Percentiles rank a stretch among this genome's conserved stretches.
Evolutionary conservation across 441 rosid species (phyloP).

Genomic region (Erysimum cheiri): DNA sequence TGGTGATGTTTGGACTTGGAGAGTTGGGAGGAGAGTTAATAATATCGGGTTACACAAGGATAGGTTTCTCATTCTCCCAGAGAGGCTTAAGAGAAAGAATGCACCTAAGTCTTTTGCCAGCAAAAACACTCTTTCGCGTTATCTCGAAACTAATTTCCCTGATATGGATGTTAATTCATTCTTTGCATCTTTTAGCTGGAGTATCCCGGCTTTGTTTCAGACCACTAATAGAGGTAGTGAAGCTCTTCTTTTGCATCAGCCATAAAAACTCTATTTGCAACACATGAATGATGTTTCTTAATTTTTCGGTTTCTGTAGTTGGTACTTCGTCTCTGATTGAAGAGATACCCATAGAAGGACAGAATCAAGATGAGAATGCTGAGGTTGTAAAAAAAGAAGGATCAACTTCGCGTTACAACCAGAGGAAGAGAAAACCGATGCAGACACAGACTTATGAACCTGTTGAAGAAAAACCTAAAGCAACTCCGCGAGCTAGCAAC

Average conservation of each 20-base stretch:
- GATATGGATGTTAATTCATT: slow-evolving; percentile 59
- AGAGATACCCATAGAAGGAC: slow-evolving; percentile 43
- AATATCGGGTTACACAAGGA: slow-evolving; percentile 58
- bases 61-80: slow-evolving; percentile 69
- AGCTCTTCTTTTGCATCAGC: neutral
- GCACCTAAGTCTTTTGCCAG: slow-evolving; percentile 59
- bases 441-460: slow-evolving; percentile 33
- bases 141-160: slow-evolving; percentile 54
- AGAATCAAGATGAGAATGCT: slow-evolving; percentile 36
- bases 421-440: slow-evolving; percentile 39
- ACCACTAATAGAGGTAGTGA: slow-evolving; percentile 49
- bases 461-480: slow-evolving; percentile 36
- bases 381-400: slow-evolving; percentile 35
- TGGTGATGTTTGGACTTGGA: slow-evolving; percentile 94
- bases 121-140: slow-evolving; percentile 56
- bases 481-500: slow-evolving; percentile 35
- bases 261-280: neutral
- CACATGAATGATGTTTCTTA: neutral
- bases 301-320: slow-evolving; percentile 30
- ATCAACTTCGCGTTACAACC: slow-evolving; percentile 29
- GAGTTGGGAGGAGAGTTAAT: slow-evolving; percentile 74
- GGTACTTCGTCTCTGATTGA: slow-evolving; percentile 40
- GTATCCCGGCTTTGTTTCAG: slow-evolving; percentile 55
- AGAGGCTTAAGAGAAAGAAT: slow-evolving; percentile 44
- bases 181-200: slow-evolving; percentile 83